These are phyloP conservation scores for Coemansia sp. DNA, from an alignment of 192 early-diverging fungal genomes.

Conservation along the genomic window DNA sequence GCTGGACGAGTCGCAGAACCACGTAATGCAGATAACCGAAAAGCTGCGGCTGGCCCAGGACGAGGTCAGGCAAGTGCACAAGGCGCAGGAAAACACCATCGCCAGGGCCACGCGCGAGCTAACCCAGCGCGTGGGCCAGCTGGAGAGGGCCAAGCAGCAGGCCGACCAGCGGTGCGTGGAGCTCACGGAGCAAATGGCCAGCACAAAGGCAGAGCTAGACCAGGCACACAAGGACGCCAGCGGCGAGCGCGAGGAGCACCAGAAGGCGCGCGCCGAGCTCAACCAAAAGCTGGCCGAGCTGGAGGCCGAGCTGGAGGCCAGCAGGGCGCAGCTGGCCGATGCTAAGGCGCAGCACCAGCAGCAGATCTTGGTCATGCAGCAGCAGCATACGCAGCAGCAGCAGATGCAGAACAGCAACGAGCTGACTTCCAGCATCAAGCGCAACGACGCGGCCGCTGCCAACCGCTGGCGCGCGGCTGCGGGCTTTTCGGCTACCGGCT, in stretches of 20 bases:
- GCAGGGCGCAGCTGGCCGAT: slow-evolving; percentile 34
- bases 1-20: slow-evolving; percentile 65
- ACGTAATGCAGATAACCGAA: slow-evolving; percentile 64
- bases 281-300: slow-evolving; percentile 43
- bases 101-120: slow-evolving; percentile 20
- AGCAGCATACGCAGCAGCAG: slow-evolving; percentile 4
- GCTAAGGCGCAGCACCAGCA: slow-evolving; percentile 46
- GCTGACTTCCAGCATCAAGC: slow-evolving; percentile 27
- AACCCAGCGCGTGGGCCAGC: slow-evolving; percentile 16
- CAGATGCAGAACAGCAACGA: background rate
- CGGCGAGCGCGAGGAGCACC: slow-evolving; percentile 17
- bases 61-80: slow-evolving; percentile 21
- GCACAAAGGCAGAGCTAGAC: slow-evolving; percentile 29
- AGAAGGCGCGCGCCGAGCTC: slow-evolving; percentile 17
- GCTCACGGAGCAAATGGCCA: slow-evolving; percentile 26
- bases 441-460: slow-evolving; percentile 18
- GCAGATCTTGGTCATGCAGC: slow-evolving; percentile 35
- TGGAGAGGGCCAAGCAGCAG: slow-evolving; percentile 30
- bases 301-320: slow-evolving; percentile 37
- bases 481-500: slow-evolving; percentile 37
- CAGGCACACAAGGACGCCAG: slow-evolving; percentile 19
- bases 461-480: slow-evolving; percentile 45
- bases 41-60: slow-evolving; percentile 35
- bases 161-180: slow-evolving; percentile 30
- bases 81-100: slow-evolving; percentile 15